Percentiles rank a stretch among this genome's conserved stretches.
These are phyloP conservation scores for Pouteria campechiana DNA, from an alignment of 179 eudicot species.

Conservation along the genomic window DNA sequence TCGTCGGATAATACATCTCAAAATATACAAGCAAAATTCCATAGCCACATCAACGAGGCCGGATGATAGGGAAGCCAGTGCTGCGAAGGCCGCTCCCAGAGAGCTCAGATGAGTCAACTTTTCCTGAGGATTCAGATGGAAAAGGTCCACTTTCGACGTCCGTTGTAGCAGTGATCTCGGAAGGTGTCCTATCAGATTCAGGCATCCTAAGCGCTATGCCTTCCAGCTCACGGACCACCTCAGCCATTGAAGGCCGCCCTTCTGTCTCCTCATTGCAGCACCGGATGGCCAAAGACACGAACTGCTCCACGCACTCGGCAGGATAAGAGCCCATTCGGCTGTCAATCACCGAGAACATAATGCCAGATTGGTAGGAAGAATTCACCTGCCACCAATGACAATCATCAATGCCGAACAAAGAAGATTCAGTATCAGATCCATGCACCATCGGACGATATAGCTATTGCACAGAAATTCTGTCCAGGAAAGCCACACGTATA, in stretches of 20 bases:
- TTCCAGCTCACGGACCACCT: slow-evolving; percentile 18
- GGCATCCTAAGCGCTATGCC: slow-evolving; percentile 11
- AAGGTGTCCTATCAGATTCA: neutral
- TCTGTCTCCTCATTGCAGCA: slow-evolving; percentile 11
- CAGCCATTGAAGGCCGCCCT: slow-evolving; percentile 16
- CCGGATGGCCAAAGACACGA: slow-evolving; percentile 14
- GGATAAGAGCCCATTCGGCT: slow-evolving; percentile 13
- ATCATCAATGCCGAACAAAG: no score
- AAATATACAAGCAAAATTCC: no score
- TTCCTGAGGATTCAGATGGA: slow-evolving; percentile 5
- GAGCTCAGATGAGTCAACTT: neutral
- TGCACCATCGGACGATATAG: no score
- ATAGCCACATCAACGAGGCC: slow-evolving; percentile 19
- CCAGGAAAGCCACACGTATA: no score
- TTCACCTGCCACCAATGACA: no score
- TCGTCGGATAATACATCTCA: no score
- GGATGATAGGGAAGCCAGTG: slow-evolving; percentile 11
- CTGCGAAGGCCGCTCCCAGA: slow-evolving; percentile 14
- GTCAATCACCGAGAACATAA: slow-evolving; percentile 17
- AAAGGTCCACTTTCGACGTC: no score
- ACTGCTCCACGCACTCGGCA: slow-evolving; percentile 10
- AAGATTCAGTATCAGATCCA: no score
- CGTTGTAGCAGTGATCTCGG: neutral
- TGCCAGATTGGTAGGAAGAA: slow-evolving; percentile 15
- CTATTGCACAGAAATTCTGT: no score